Conservation (phyloP, 2,329 filamentous ascomycete genomes). For the Emericellopsis cladophorae region DNA sequence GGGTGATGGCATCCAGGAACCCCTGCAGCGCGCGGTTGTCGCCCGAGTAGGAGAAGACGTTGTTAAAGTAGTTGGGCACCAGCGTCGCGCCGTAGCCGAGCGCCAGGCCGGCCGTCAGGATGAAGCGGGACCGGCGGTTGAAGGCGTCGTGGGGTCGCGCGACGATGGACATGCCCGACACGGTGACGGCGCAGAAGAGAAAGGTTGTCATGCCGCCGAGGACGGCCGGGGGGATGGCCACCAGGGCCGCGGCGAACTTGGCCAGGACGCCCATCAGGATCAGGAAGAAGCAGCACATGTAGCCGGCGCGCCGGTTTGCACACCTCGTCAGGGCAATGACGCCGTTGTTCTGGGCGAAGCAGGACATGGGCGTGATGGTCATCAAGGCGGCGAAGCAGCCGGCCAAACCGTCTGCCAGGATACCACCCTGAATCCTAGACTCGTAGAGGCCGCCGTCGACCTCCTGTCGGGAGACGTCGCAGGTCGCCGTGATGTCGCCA, state of each 20-base stretch:
- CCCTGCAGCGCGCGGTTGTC: conserved; percentile 54
- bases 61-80: conserved; percentile 53
- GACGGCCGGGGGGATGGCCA: conserved; percentile 57
- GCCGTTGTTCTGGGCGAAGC: conserved; percentile 76
- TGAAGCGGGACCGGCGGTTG: conserved; percentile 70
- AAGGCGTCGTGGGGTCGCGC: conserved; percentile 50
- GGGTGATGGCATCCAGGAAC: conserved; percentile 61
- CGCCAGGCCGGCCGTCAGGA: conserved; percentile 62
- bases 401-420: conserved; percentile 66
- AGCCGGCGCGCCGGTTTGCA: conserved; percentile 70
- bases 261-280: conserved; percentile 72
- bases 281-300: conserved; percentile 65
- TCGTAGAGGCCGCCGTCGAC: conserved; percentile 62
- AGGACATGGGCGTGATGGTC: conserved; percentile 70
- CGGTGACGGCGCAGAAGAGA: conserved; percentile 63
- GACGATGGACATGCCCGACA: conserved; percentile 68
- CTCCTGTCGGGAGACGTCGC: conserved; percentile 65
- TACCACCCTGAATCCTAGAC: conserved; percentile 65
- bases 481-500: conserved; percentile 69
- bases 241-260: conserved; percentile 70
- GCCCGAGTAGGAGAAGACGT: conserved; percentile 62
- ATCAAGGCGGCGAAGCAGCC: conserved; percentile 63
- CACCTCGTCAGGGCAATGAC: conserved; percentile 73
- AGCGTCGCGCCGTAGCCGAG: conserved; percentile 62
- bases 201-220: conserved; percentile 69